Evolutionary conservation across 106 monocot species (phyloP).

Genomic region (Posidonia australis): DNA sequence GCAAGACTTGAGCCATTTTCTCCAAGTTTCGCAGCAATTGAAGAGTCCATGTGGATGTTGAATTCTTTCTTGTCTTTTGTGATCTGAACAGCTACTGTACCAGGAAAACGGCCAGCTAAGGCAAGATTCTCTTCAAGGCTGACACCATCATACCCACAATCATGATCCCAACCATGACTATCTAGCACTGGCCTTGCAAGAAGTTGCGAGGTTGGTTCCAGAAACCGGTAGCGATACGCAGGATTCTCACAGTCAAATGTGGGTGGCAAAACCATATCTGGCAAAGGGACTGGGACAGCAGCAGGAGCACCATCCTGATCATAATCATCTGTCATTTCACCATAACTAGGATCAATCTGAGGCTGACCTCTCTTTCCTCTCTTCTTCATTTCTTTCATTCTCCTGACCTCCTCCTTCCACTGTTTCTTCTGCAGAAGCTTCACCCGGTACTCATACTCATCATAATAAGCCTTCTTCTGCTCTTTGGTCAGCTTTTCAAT

Average conservation of each 20-base stretch:
- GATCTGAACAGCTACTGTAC: constrained; percentile 52
- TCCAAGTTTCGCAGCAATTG: constrained; percentile 69
- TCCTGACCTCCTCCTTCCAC: constrained; percentile 75
- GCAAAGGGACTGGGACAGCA: constrained; percentile 61
- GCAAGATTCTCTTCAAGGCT: constrained; percentile 75
- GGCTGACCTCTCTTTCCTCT: constrained; percentile 27
- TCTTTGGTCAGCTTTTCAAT: constrained; percentile 66
- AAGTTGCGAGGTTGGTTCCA: constrained; percentile 76
- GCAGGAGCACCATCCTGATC: constrained; percentile 75
- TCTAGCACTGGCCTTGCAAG: constrained; percentile 72
- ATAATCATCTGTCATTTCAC: constrained; percentile 54
- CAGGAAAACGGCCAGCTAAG: constrained; percentile 49
- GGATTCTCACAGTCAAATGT: constrained; percentile 75
- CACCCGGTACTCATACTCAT: constrained; percentile 88
- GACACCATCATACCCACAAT: constrained; percentile 89
- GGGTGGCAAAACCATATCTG: constrained; percentile 89
- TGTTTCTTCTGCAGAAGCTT: constrained; percentile 95
- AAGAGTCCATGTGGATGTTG: constrained; percentile 77
- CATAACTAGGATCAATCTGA: constrained; percentile 18
- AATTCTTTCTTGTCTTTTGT: constrained; percentile 98
- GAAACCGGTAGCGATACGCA: constrained; percentile 71
- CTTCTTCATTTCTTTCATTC: constrained; percentile 79
- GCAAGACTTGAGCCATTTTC: constrained; percentile 68
- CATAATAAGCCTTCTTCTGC: constrained; percentile 72
- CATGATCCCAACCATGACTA: constrained; percentile 94